These are phyloP conservation scores for Chalara sp. DNA, from an alignment of 2,329 filamentous ascomycete species.

Conservation along the genomic window DNA sequence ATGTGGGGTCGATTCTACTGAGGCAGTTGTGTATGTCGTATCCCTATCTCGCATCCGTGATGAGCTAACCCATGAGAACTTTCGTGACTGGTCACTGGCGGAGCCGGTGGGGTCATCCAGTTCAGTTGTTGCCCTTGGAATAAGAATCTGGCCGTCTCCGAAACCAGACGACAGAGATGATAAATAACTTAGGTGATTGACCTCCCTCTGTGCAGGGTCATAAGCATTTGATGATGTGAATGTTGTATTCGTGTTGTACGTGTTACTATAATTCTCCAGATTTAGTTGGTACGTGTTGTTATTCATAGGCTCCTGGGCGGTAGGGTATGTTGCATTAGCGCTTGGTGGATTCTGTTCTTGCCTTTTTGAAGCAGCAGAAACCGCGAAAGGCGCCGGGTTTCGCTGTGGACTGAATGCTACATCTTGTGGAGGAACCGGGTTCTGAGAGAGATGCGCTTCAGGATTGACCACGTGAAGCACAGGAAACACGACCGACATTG, in stretches of 20 bases:
- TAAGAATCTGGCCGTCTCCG: slow-evolving; percentile 51
- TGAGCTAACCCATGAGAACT: slow-evolving; percentile 25
- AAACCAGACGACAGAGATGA: slow-evolving; percentile 60
- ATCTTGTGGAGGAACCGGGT: slow-evolving; percentile 5
- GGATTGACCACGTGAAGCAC: background rate
- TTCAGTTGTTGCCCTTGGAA: slow-evolving; percentile 9
- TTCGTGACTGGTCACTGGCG: slow-evolving; percentile 14
- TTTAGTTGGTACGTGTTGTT: too few species aligned
- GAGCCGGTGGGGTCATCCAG: slow-evolving; percentile 25
- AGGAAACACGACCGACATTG: background rate
- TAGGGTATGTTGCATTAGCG: too few species aligned
- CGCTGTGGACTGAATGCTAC: background rate
- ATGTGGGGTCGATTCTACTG: slow-evolving; percentile 34
- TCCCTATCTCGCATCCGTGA: slow-evolving; percentile 19
- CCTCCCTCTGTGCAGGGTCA: slow-evolving; percentile 16
- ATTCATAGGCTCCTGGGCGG: too few species aligned
- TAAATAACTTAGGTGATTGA: slow-evolving; percentile 32
- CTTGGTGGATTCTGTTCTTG: too few species aligned
- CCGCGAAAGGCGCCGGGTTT: too few species aligned
- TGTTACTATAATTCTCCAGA: slow-evolving; percentile 5
- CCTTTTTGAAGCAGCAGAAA: too few species aligned
- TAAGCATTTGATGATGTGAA: slow-evolving; percentile 11
- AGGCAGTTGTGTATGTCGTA: slow-evolving; percentile 25
- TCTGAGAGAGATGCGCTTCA: slow-evolving; percentile 7
- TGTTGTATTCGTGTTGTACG: slow-evolving; percentile 12